A percentile compares a stretch with the other conserved stretches of the same genome.
phyloP scores from a whole-genome alignment of 208 protist genomes.

The Trypanosomatidae sp. region DNA sequence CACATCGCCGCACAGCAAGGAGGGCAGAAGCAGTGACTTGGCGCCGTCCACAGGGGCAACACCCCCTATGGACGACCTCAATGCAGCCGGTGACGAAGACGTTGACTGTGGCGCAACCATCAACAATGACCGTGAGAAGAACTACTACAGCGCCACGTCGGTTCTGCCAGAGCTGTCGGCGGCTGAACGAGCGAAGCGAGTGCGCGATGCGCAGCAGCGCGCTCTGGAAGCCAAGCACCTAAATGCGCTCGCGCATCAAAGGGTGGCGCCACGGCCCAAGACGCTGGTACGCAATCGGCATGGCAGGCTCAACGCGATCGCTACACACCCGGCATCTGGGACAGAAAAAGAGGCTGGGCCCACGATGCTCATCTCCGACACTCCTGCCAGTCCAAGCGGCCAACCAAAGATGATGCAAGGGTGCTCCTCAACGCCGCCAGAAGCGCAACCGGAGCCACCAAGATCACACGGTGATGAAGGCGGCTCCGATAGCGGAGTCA shows the following conservation, averaged over 20 bases:
- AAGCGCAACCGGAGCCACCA: neutral
- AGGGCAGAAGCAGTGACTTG: neutral
- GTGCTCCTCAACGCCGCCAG: neutral
- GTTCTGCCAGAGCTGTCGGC: conserved; percentile 32
- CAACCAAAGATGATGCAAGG: neutral
- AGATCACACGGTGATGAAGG: neutral
- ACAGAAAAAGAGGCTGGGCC: neutral
- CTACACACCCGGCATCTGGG: neutral
- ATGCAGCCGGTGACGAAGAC: neutral
- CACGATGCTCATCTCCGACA: conserved; percentile 2
- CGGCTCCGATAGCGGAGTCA: neutral
- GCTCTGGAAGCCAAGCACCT: conserved; percentile 35
- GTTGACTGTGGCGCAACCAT: neutral
- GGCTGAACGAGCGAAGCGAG: conserved; percentile 44
- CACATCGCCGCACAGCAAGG: conserved; percentile 2
- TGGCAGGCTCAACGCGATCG: conserved; percentile 45
- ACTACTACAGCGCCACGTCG: conserved; percentile 1
- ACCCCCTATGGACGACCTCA: neutral
- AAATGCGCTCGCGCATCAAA: conserved; percentile 24
- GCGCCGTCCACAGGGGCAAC: neutral
- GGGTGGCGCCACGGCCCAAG: conserved; percentile 62
- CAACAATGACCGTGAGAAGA: neutral
- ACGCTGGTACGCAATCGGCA: conserved; percentile 51
- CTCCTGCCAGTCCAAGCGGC: neutral
- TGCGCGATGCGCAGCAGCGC: conserved; percentile 46